phyloP scores from a whole-genome alignment of 2,329 filamentous ascomycete species.

The Aureobasidium lini region DNA sequence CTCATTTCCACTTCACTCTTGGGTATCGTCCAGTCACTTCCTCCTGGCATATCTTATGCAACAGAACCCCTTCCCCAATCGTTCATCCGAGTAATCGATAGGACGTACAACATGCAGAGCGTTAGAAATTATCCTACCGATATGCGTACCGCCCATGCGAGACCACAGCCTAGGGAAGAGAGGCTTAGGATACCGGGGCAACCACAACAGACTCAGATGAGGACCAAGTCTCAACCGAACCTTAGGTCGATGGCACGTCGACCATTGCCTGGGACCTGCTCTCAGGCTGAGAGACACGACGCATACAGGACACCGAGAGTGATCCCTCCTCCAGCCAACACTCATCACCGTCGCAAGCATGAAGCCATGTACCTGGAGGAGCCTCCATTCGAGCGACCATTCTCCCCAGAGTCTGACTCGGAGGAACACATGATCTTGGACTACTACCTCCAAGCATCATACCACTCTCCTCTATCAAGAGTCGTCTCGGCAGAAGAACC shows the following conservation, averaged over 20 bases:
- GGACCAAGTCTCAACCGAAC: constrained; percentile 6
- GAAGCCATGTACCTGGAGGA: constrained; percentile 3
- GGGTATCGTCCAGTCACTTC: neutral
- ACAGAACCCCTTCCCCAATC: constrained; percentile 6
- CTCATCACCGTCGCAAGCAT: neutral
- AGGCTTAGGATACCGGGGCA: constrained; percentile 10
- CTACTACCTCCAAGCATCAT: constrained; percentile 8
- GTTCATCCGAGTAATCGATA: constrained; percentile 12
- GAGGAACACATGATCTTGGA: constrained; percentile 12
- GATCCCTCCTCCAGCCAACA: neutral
- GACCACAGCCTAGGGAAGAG: constrained; percentile 7
- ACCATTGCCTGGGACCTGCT: neutral
- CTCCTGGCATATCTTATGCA: constrained; percentile 13
- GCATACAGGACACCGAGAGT: constrained; percentile 1
- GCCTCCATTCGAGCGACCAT: constrained; percentile 6
- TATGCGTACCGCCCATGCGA: neutral
- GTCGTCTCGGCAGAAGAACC: neutral
- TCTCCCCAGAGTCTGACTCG: constrained; percentile 7
- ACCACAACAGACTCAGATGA: constrained; percentile 6
- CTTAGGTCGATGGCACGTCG: neutral
- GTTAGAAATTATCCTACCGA: neutral
- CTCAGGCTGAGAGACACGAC: neutral
- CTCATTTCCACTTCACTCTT: constrained; percentile 9
- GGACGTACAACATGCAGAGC: constrained; percentile 9
- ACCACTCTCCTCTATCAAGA: neutral